Evolutionary conservation across 2,329 filamentous ascomycete genomes (phyloP), one percentile per base, ranked within the genome.

Genomic region (Fusarium subglutinans): DNA sequence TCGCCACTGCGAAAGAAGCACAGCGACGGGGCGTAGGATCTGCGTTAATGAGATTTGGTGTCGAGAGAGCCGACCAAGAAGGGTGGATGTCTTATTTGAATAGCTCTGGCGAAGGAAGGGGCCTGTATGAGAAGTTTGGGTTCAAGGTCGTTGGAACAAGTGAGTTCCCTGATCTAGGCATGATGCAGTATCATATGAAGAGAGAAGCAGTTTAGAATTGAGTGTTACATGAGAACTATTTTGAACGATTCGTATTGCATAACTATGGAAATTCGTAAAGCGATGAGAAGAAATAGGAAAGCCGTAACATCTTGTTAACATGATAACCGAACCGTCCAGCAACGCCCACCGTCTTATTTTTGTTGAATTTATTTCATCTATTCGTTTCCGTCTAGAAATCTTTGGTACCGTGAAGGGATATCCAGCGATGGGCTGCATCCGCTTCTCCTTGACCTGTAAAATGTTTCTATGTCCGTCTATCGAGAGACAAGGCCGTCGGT

Each of bases 1-100:
- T 83, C 13, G 77, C 79, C 4, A 81, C 84, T 6, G 72, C 76
- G 20, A 78, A 77, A n/a, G 74, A 76, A 5, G 76, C 64, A 28
- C 81, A 83, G 66, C 70, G 79, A 9, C 75, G 68, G 15, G 83
- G 83, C 10, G 73, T 84, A 10, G 83, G 82, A 9, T 72, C 74
- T 2, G 76, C 70, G 24, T 55, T 85, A 47, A 78, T 84, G 72
- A 68, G 64, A 17, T 81, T 78, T 65, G 83, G 82, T 12, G 62
- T 80, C 28, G 72, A 80, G 7, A 68, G 41, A 62, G 79, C 79
- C 8, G 80, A 83, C 24, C 62, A 65, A 15, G 80, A 82, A 26
- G 75, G 77, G 0, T 79, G 75, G 63, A 69, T 77, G 51, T 73
- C 75, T 0, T 83, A 77, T 63, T 56, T 79, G 7, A 82, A 82